Conservation (phyloP, 2,329 filamentous ascomycete genomes). For the Fusarium sambucinum region DNA sequence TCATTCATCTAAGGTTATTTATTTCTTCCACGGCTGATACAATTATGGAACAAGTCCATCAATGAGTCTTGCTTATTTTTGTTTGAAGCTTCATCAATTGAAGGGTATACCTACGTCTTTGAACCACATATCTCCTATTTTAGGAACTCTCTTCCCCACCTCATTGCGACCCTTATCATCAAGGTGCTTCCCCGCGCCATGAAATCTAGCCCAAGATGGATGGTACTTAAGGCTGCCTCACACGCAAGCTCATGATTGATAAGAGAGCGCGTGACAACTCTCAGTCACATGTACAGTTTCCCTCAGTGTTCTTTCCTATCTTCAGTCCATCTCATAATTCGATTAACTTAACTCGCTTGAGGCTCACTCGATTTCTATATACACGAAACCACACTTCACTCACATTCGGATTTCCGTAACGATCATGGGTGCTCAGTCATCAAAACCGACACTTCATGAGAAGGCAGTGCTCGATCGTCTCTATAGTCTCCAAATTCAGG, state of each 20-base stretch:
- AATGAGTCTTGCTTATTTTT: not conserved
- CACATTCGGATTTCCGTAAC: not conserved
- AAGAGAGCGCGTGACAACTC: conserved; percentile 34
- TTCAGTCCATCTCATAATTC: not conserved
- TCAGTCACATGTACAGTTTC: conserved; percentile 1
- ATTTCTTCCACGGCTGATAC: not conserved
- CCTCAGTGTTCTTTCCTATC: not conserved
- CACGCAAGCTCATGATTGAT: conserved; percentile 27
- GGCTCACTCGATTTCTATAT: not conserved
- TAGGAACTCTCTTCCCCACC: not conserved
- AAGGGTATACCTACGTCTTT: not conserved
- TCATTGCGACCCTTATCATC: conserved; percentile 3
- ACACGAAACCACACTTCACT: not conserved
- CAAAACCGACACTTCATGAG: conserved; percentile 55
- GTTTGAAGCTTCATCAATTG: not conserved
- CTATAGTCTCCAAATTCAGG: conserved; percentile 60
- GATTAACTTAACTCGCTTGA: not conserved
- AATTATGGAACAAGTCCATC: too few relatives aligned
- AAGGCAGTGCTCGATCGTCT: conserved; percentile 61
- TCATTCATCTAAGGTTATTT: not conserved
- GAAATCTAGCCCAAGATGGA: conserved; percentile 8
- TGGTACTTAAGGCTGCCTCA: not conserved
- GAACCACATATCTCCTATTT: not conserved
- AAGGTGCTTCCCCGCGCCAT: conserved; percentile 22
- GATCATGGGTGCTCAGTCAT: conserved; percentile 61